phyloP scores from a whole-genome alignment of 2,329 filamentous ascomycete species.

The Truncatella angustata region DNA sequence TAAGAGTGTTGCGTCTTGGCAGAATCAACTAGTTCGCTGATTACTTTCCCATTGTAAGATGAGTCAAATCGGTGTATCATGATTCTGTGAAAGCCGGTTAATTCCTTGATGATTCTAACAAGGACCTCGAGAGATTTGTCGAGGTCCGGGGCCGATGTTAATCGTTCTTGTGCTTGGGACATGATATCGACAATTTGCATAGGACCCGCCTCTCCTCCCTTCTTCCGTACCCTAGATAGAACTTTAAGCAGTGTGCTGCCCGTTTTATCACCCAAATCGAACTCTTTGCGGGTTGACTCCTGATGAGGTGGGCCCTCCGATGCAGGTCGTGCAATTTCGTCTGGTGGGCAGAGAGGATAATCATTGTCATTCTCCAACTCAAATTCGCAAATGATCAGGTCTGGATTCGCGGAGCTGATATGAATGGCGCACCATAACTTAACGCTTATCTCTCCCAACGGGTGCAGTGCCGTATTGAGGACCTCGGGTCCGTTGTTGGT shows the following conservation, averaged over 20 bases:
- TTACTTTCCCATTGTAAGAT: slow-evolving; percentile 79
- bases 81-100: slow-evolving; percentile 87
- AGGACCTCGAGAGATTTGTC: slow-evolving; percentile 76
- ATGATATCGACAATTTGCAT: slow-evolving; percentile 93
- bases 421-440: slow-evolving; percentile 91
- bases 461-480: slow-evolving; percentile 73
- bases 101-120: slow-evolving; percentile 81
- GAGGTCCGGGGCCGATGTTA: slow-evolving; percentile 69
- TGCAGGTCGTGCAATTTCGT: slow-evolving; percentile 57
- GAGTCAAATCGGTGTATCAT: slow-evolving; percentile 93
- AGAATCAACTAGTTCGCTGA: slow-evolving; percentile 83
- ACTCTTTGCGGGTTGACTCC: slow-evolving; percentile 71
- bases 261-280: slow-evolving; percentile 71
- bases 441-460: slow-evolving; percentile 49
- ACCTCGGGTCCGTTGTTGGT: slow-evolving; percentile 78
- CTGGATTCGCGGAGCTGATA: slow-evolving; percentile 63
- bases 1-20: slow-evolving; percentile 78
- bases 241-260: slow-evolving; percentile 76
- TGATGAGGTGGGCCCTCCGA: slow-evolving; percentile 74
- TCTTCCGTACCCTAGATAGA: slow-evolving; percentile 70
- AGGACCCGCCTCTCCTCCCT: slow-evolving; percentile 74
- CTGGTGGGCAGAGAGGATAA: slow-evolving; percentile 64
- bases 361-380: slow-evolving; percentile 76
- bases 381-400: slow-evolving; percentile 82
- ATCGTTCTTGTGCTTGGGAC: slow-evolving; percentile 86